phyloP scores from a whole-genome alignment of 768 basidiomycete species.

The Cystofilobasidium ferigula region DNA sequence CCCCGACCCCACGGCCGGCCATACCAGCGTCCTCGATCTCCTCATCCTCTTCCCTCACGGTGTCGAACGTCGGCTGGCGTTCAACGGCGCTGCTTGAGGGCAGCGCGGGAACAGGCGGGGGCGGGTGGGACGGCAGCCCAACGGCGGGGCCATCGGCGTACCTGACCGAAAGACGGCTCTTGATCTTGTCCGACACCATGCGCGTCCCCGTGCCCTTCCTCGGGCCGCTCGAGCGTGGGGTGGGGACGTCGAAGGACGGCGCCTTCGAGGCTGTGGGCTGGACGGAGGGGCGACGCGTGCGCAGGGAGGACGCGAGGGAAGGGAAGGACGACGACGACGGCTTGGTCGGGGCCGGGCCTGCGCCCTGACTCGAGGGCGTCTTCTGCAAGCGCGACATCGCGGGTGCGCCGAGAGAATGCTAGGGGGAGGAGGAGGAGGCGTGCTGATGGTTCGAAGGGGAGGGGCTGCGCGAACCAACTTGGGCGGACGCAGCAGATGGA shows the following conservation, averaged over 20 bases:
- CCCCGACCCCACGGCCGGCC: background rate
- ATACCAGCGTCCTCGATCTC: background rate
- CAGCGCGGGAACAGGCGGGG: slow-evolving; percentile 51
- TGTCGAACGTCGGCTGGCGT: slow-evolving; percentile 1
- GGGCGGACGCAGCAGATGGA: too few species aligned
- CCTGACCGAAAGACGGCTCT: slow-evolving; percentile 89
- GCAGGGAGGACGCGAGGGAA: background rate
- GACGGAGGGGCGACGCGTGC: slow-evolving; percentile 21
- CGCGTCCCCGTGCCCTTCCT: too few species aligned
- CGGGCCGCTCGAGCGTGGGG: background rate
- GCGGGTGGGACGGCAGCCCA: slow-evolving; percentile 38
- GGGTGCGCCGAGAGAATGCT: too few species aligned
- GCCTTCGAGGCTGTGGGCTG: background rate
- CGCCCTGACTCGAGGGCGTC: background rate
- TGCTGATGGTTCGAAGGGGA: too few species aligned
- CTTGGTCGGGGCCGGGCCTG: background rate
- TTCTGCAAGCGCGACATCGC: background rate
- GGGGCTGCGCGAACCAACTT: too few species aligned
- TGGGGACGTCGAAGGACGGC: slow-evolving; percentile 1
- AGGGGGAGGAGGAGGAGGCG: too few species aligned
- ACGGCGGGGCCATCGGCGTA: slow-evolving; percentile 61
- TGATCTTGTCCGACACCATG: slow-evolving; percentile 66
- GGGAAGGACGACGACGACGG: background rate
- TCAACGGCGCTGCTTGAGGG: slow-evolving; percentile 38
- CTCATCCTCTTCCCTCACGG: too few species aligned